phyloP scores from a whole-genome alignment of 1,284 basidiomycete species.

The Cutaneotrichosporon cavernicola region DNA sequence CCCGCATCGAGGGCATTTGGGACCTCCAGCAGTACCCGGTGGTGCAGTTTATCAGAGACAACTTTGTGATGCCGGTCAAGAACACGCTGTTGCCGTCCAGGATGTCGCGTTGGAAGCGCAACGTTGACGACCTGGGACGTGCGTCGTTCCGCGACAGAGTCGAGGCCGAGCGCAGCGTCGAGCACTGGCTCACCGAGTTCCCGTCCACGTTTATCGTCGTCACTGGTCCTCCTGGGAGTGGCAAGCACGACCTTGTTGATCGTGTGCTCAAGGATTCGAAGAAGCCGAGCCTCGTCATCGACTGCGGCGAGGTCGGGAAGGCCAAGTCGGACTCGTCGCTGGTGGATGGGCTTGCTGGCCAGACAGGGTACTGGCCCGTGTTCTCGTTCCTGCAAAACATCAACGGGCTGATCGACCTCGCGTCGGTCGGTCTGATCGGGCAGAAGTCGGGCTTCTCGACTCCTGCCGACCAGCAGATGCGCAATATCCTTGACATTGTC shows the following conservation, averaged over 20 bases:
- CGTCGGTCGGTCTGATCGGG: slow-evolving; percentile 86
- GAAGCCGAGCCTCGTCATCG: slow-evolving; percentile 73
- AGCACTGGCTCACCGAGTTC: slow-evolving; percentile 42
- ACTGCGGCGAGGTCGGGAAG: slow-evolving; percentile 74
- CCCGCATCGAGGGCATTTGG: slow-evolving; percentile 79
- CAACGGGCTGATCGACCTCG: slow-evolving; percentile 86
- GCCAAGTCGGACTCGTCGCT: slow-evolving; percentile 70
- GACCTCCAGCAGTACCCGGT: slow-evolving; percentile 58
- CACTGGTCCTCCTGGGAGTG: slow-evolving; percentile 88
- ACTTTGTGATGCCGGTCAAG: slow-evolving; percentile 11
- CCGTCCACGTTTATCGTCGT: slow-evolving; percentile 63
- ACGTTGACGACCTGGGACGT: slow-evolving; percentile 22
- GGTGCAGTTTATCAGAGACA: slow-evolving; percentile 33
- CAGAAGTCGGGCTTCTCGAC: slow-evolving; percentile 90
- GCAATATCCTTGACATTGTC: slow-evolving; percentile 79
- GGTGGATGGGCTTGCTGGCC: slow-evolving; percentile 67
- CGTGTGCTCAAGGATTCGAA: slow-evolving; percentile 62
- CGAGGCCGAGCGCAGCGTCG: slow-evolving; percentile 69
- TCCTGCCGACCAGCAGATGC: slow-evolving; percentile 80
- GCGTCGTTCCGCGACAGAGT: slow-evolving; percentile 74
- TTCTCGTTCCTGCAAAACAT: slow-evolving; percentile 86
- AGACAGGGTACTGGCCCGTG: slow-evolving; percentile 81
- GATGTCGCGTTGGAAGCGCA: background rate
- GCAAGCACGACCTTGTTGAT: slow-evolving; percentile 73
- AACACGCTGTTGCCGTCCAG: background rate